These are phyloP conservation scores for Penicillium steckii DNA, from an alignment of 495 filamentous ascomycete species.

Conservation along the genomic window DNA sequence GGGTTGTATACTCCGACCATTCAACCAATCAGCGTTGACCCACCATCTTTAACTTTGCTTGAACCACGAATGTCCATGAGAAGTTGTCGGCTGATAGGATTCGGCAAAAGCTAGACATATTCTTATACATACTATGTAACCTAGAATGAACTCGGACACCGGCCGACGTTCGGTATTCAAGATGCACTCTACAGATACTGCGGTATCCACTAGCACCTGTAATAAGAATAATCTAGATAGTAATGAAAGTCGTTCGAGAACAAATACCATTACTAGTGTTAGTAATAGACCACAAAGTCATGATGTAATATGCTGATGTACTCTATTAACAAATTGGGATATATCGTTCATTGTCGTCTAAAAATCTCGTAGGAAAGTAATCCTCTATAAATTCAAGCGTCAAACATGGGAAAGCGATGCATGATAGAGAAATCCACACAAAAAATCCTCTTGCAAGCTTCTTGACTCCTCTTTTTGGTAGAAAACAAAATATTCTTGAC, in stretches of 20 bases:
- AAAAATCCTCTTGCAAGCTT: neutral
- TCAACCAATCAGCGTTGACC: neutral
- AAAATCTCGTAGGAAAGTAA: conserved; percentile 11
- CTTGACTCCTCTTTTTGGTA: neutral
- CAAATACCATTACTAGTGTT: no score
- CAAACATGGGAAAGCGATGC: no score
- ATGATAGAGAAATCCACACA: neutral
- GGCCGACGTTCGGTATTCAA: neutral
- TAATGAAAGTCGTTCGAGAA: no score
- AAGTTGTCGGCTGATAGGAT: neutral
- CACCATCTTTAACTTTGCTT: neutral
- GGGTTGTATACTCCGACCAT: neutral
- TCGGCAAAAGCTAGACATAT: neutral
- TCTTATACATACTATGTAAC: neutral
- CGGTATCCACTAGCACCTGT: neutral
- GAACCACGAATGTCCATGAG: no score
- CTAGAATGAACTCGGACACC: neutral
- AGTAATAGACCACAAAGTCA: neutral
- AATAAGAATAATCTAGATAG: neutral
- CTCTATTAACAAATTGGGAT: neutral
- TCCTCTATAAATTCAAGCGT: conserved; percentile 5
- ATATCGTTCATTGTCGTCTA: conserved; percentile 30
- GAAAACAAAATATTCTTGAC: neutral
- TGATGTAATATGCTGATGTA: neutral
- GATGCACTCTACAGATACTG: neutral